Conservation (phyloP, 768 basidiomycete genomes). For the Inosperma sp. region DNA sequence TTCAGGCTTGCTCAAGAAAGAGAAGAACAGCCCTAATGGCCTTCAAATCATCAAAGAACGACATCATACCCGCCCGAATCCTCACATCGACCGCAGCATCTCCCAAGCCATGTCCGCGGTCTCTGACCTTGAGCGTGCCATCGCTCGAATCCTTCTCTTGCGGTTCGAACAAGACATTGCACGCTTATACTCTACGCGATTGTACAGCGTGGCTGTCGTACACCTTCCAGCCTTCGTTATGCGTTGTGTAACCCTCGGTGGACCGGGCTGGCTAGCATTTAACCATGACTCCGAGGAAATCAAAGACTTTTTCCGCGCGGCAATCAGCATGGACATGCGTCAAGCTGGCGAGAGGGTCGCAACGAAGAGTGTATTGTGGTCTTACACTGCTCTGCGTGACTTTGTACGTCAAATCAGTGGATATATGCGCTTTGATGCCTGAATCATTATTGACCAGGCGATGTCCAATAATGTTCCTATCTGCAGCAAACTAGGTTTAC, state of each 20-base stretch:
- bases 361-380: slow-evolving; percentile 76
- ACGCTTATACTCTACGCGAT: slow-evolving; percentile 65
- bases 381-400: slow-evolving; percentile 70
- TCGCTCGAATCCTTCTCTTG: slow-evolving; percentile 60
- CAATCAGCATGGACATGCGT: slow-evolving; percentile 71
- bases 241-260: slow-evolving; percentile 55
- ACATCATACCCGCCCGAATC: slow-evolving; percentile 30
- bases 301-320: slow-evolving; percentile 68
- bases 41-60: slow-evolving; percentile 31
- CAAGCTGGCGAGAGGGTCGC: slow-evolving; percentile 76
- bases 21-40: slow-evolving; percentile 28
- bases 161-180: slow-evolving; percentile 75
- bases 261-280: slow-evolving; percentile 64
- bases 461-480: slow-evolving; percentile 65
- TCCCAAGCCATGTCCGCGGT: slow-evolving; percentile 57
- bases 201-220: slow-evolving; percentile 59
- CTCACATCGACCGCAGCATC: slow-evolving; percentile 51
- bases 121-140: slow-evolving; percentile 62
- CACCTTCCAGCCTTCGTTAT: slow-evolving; percentile 66
- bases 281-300: slow-evolving; percentile 66
- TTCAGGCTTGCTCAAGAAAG: slow-evolving; percentile 46
- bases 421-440: slow-evolving; percentile 10
- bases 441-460: slow-evolving; percentile 41
- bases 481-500: slow-evolving; percentile 60
- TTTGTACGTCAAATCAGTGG: slow-evolving; percentile 47